These are phyloP conservation scores for Metschnikowia baotianmanensis DNA, from an alignment of 805 yeast species.

Conservation along the genomic window DNA sequence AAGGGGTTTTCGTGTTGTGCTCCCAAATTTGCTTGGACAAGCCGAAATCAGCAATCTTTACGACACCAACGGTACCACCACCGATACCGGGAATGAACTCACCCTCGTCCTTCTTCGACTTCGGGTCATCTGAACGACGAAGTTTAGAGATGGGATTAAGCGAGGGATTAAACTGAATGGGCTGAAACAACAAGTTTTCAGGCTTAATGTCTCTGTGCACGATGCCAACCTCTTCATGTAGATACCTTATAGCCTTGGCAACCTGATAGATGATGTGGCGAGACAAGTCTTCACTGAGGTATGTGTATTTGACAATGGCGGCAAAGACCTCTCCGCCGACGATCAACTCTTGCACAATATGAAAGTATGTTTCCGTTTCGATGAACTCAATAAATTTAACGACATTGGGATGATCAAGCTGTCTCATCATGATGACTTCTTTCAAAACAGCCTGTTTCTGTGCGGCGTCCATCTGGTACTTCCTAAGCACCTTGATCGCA, in stretches of 20 bases:
- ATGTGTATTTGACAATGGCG: slow-evolving; percentile 73
- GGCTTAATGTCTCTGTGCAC: slow-evolving; percentile 85
- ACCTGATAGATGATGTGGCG: slow-evolving; percentile 73
- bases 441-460: slow-evolving; percentile 60
- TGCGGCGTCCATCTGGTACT: slow-evolving; percentile 49
- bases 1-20: slow-evolving; percentile 58
- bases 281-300: slow-evolving; percentile 69
- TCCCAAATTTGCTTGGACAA: slow-evolving; percentile 53
- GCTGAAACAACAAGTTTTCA: slow-evolving; percentile 67
- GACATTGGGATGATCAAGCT: slow-evolving; percentile 58
- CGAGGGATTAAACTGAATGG: slow-evolving; percentile 49
- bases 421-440: slow-evolving; percentile 73
- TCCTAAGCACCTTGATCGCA: slow-evolving; percentile 76
- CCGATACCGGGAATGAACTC: slow-evolving; percentile 50
- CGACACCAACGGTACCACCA: slow-evolving; percentile 61
- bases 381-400: slow-evolving; percentile 52
- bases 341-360: slow-evolving; percentile 63
- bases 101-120: slow-evolving; percentile 62
- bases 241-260: slow-evolving; percentile 63
- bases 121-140: slow-evolving; percentile 55
- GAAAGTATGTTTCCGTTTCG: slow-evolving; percentile 55
- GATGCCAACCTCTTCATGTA: slow-evolving; percentile 58
- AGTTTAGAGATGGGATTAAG: slow-evolving; percentile 34
- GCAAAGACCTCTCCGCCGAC: slow-evolving; percentile 82
- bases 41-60: slow-evolving; percentile 71